phyloP scores from a whole-genome alignment of 106 monocot species.

The Dendrobium nobile region DNA sequence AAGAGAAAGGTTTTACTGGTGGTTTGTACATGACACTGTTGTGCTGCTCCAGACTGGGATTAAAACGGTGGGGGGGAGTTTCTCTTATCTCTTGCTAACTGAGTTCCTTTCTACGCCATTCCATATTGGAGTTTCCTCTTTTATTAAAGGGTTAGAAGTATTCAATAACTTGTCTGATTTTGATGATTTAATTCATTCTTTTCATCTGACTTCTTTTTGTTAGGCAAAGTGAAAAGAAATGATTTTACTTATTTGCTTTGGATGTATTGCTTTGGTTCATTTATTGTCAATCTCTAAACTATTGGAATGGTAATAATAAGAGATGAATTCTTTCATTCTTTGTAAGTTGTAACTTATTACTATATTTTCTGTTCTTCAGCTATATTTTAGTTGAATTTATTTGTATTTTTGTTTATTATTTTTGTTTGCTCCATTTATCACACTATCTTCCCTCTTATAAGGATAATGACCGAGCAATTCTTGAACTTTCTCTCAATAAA shows the following conservation, averaged over 20 bases:
- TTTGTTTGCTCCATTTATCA: no score
- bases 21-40: neutral
- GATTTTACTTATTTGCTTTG: neutral
- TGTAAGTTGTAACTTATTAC: neutral
- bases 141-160: neutral
- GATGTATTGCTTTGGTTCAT: neutral
- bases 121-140: neutral
- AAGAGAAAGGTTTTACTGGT: neutral
- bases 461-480: no score
- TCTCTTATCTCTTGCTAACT: neutral
- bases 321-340: constrained; percentile 6
- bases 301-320: neutral
- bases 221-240: neutral
- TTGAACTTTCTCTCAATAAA: no score
- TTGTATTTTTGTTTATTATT: no score
- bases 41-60: neutral
- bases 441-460: no score
- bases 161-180: constrained; percentile 3
- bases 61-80: neutral
- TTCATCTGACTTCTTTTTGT: neutral
- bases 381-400: no score
- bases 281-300: neutral
- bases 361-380: neutral
- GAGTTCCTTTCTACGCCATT: no score
- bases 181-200: constrained; percentile 5